phyloP scores from a whole-genome alignment of 129 eudicot genomes.

The Lonicera japonica region DNA sequence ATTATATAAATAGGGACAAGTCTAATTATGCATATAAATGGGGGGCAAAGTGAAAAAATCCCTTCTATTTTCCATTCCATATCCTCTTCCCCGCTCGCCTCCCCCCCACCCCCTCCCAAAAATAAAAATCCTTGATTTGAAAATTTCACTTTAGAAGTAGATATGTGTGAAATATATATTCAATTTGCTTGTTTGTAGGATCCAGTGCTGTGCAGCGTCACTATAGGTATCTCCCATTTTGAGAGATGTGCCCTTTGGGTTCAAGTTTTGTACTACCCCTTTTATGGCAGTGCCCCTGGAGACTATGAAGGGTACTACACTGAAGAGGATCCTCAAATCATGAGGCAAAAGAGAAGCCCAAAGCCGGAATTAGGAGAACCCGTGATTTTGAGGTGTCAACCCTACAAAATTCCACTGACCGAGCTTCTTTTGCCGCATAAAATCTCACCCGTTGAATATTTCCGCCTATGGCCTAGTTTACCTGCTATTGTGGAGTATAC shows the following conservation, averaged over 20 bases:
- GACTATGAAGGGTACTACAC: conserved; percentile 77
- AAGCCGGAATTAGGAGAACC: conserved; percentile 84
- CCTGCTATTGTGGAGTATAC: conserved; percentile 98
- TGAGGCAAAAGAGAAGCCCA: conserved; percentile 59
- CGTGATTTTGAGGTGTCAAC: conserved; percentile 88
- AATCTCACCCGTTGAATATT: conserved; percentile 94
- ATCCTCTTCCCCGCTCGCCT: background rate
- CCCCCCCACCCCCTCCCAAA: no score
- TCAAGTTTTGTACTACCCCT: conserved; percentile 90
- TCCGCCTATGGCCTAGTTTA: conserved; percentile 98
- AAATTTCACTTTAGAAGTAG: background rate
- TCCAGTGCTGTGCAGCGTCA: conserved; percentile 73
- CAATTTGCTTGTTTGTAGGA: conserved; percentile 40
- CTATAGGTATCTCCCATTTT: conserved; percentile 86
- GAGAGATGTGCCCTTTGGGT: conserved; percentile 97
- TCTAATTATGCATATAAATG: background rate
- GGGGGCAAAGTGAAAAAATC: background rate
- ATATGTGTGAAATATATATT: background rate
- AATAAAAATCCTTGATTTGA: background rate
- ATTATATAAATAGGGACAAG: no score
- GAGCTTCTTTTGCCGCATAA: conserved; percentile 94
- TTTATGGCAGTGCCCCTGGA: conserved; percentile 51
- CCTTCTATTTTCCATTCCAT: no score
- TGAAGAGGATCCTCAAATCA: conserved; percentile 73
- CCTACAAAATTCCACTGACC: conserved; percentile 90